Conservation (phyloP, 345 rosid species). For the Pistacia integerrima region DNA sequence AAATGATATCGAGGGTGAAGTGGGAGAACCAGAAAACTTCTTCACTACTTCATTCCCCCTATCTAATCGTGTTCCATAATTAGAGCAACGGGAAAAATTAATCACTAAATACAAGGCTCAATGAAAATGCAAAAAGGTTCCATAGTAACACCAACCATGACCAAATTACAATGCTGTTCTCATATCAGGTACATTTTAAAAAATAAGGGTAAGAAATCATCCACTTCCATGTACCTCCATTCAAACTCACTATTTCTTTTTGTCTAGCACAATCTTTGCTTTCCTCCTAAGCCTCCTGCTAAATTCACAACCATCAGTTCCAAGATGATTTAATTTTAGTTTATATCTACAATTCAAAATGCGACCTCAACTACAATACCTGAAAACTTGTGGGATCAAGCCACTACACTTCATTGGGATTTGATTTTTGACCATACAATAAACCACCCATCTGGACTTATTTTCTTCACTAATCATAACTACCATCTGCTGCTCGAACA, state of each 20-base stretch:
- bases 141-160: slow-evolving; percentile 25
- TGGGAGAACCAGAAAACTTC: slow-evolving; percentile 26
- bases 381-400: slow-evolving; percentile 19
- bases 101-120: slow-evolving; percentile 30
- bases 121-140: slow-evolving; percentile 30
- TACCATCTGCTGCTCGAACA: slow-evolving; percentile 42
- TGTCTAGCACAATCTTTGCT: slow-evolving; percentile 15
- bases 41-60: slow-evolving; percentile 29
- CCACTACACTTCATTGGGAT: slow-evolving; percentile 17
- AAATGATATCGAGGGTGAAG: not conserved
- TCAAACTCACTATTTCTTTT: slow-evolving; percentile 1
- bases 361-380: slow-evolving; percentile 35
- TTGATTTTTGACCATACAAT: slow-evolving; percentile 2
- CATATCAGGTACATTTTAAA: slow-evolving; percentile 24
- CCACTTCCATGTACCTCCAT: slow-evolving; percentile 27
- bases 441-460: slow-evolving; percentile 17
- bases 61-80: slow-evolving; percentile 1
- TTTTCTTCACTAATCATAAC: slow-evolving; percentile 40
- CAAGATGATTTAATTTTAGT: slow-evolving; percentile 2
- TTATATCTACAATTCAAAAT: slow-evolving; percentile 22
- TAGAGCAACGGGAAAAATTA: slow-evolving; percentile 6
- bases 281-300: slow-evolving; percentile 42
- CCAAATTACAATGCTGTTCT: slow-evolving; percentile 29
- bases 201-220: slow-evolving; percentile 21
- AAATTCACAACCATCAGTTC: slow-evolving; percentile 31